Conservation (phyloP, 805 yeast genomes). For the Candida glaebosa region DNA sequence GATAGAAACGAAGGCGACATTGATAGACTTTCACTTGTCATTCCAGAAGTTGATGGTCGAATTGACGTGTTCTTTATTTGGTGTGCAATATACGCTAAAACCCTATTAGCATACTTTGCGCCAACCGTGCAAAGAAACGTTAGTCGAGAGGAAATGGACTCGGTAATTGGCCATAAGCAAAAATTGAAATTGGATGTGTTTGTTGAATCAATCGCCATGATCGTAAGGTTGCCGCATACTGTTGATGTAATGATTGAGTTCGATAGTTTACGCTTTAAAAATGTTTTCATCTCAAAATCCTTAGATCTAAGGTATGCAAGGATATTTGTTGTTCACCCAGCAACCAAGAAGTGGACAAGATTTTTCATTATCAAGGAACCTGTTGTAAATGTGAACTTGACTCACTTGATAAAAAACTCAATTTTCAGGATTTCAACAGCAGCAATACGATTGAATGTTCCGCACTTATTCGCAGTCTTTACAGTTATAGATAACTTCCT, state of each 20-base stretch:
- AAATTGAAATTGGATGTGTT: constrained; percentile 27
- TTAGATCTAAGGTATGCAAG: constrained; percentile 35
- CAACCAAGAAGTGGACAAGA: constrained; percentile 39
- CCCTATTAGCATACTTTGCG: constrained; percentile 28
- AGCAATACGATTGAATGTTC: constrained; percentile 54
- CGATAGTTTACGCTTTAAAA: constrained; percentile 26
- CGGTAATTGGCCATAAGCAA: constrained; percentile 15
- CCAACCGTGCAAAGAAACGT: constrained; percentile 30
- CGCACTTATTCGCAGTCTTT: constrained; percentile 72
- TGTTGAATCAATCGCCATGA: constrained; percentile 34
- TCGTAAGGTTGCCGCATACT: constrained; percentile 42
- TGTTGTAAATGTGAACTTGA: constrained; percentile 12
- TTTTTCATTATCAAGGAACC: constrained; percentile 30
- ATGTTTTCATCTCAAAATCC: constrained; percentile 24
- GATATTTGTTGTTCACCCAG: constrained; percentile 50
- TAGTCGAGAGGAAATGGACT: constrained; percentile 20
- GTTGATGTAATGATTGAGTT: constrained; percentile 48
- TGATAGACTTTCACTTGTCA: constrained; percentile 22
- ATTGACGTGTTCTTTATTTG: constrained; percentile 39
- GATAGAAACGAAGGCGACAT: constrained; percentile 17
- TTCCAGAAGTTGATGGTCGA: constrained; percentile 38
- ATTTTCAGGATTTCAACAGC: constrained; percentile 23
- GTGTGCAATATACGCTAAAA: constrained; percentile 39
- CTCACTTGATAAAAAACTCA: constrained; percentile 11
- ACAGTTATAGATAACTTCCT: constrained; percentile 76